These are phyloP conservation scores for Fusarium mexicanum DNA, from an alignment of 2,329 filamentous ascomycete genomes.

Conservation along the genomic window DNA sequence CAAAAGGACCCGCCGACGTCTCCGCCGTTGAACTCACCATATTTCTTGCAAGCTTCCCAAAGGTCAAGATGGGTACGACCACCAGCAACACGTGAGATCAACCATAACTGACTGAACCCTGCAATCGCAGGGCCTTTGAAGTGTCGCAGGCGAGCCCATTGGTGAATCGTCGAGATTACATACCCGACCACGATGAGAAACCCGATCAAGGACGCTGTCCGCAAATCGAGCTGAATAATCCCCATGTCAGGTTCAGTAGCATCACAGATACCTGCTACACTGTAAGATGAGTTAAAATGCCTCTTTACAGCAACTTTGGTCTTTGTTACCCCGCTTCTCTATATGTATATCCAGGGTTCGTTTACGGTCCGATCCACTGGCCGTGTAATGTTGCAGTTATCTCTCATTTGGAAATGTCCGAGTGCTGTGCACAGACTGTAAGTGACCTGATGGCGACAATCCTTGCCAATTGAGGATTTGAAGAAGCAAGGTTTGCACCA, in stretches of 20 bases:
- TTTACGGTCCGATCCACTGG: too few species aligned
- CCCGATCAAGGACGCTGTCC: fast-evolving
- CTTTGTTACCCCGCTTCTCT: background rate
- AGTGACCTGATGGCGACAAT: fast-evolving
- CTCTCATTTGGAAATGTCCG: background rate
- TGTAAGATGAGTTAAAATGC: too few species aligned
- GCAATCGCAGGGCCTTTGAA: background rate
- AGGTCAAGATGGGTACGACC: background rate
- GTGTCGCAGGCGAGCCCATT: background rate
- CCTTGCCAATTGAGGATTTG: background rate
- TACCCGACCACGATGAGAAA: fast-evolving
- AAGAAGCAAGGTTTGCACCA: background rate
- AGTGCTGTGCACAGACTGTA: too few species aligned
- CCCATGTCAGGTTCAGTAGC: background rate
- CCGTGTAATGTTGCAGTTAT: background rate
- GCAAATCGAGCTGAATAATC: fast-evolving
- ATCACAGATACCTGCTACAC: background rate
- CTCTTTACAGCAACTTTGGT: background rate
- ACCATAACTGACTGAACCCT: background rate
- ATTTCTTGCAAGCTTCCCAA: background rate
- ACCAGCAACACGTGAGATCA: background rate
- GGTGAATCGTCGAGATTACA: fast-evolving
- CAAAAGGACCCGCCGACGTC: fast-evolving
- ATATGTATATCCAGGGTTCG: background rate
- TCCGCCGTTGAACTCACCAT: background rate